Evolutionary conservation across 192 early-diverging fungal genomes (phyloP), one percentile per base, ranked within the genome.

Genomic region (Martensiomyces pterosporus): DNA sequence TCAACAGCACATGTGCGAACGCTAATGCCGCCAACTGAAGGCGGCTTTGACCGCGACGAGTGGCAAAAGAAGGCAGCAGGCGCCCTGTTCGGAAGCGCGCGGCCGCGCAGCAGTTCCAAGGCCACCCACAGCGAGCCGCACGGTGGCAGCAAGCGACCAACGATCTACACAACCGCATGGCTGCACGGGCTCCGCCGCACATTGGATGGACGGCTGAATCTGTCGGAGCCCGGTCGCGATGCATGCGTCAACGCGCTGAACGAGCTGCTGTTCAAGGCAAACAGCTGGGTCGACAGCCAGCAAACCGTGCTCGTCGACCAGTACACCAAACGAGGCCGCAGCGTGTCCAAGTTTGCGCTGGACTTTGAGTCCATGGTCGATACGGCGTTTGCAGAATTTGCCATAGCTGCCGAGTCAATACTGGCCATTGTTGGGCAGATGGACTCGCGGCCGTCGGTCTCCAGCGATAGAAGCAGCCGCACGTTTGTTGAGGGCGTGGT

Each of bases 241-340:
- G 29, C 29, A 5, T 32, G 69, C 23, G 22, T 59, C 19, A 46
- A 14, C 2, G 63, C 62, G 10, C 47, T 74, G 5, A 62, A 65
- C 42, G 70, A 74, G 32, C 42, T 74, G 29, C 24, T 74, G 21
- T 74, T 74, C 47, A 54, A 53, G 3, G 60, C 70, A 14, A 74
- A 74, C 23, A 54, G 50, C 13, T 52, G 45, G 13, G 43, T 67
- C 17, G 70, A 66, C 29, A n/a, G 21, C 24, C 57, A 66, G 7
- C 21, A 55, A 17, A 52, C 60, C 23, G 42, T 25, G n/a, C 47
- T 66, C 23, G 39, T 65, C 6, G 41, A 52, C 24, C 41, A 45
- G 35, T 65, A 61, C 32, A 38, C 66, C 27, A 49, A 50, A 19
- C n/a, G n/a, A n/a, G 58, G 59, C 0, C 51, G 47, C 9, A 43